These are phyloP conservation scores for Endocarpon pusillum DNA, from an alignment of 495 filamentous ascomycete genomes.

Conservation along the genomic window DNA sequence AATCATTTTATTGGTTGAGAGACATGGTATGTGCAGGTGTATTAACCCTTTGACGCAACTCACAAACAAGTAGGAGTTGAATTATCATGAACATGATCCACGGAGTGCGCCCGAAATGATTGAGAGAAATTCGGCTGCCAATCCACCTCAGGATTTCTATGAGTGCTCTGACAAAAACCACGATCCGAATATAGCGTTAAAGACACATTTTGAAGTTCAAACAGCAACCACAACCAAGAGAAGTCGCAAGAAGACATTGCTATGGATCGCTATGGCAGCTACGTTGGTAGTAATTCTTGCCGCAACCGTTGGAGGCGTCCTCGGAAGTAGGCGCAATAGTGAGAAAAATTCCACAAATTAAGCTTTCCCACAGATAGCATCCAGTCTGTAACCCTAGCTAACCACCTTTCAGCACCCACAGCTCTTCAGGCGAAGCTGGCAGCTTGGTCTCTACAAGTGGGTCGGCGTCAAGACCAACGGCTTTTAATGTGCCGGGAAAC, in stretches of 20 bases:
- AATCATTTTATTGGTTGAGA: too few relatives aligned
- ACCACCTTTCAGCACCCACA: too few relatives aligned
- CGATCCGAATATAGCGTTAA: neutral
- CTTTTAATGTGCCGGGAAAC: neutral
- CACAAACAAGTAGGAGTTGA: too few relatives aligned
- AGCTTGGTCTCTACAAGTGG: neutral
- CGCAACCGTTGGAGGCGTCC: neutral
- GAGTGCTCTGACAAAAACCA: neutral
- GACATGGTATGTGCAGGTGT: too few relatives aligned
- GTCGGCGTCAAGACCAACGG: neutral
- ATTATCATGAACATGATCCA: neutral
- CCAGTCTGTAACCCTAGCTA: too few relatives aligned
- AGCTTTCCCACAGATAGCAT: too few relatives aligned
- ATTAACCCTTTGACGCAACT: too few relatives aligned
- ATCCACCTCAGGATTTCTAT: neutral
- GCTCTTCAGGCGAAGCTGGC: neutral
- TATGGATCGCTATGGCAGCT: neutral
- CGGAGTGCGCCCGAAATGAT: neutral
- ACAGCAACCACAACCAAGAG: neutral
- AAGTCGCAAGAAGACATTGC: neutral
- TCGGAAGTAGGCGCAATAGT: neutral
- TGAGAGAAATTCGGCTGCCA: neutral
- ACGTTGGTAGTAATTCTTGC: neutral
- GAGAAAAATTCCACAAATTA: neutral
- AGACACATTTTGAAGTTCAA: neutral